Evolutionary conservation across 225 moss, liverwort and hornwort species (phyloP), one percentile per base, ranked within the genome.

Genomic region (Sphagnum tenellum): DNA sequence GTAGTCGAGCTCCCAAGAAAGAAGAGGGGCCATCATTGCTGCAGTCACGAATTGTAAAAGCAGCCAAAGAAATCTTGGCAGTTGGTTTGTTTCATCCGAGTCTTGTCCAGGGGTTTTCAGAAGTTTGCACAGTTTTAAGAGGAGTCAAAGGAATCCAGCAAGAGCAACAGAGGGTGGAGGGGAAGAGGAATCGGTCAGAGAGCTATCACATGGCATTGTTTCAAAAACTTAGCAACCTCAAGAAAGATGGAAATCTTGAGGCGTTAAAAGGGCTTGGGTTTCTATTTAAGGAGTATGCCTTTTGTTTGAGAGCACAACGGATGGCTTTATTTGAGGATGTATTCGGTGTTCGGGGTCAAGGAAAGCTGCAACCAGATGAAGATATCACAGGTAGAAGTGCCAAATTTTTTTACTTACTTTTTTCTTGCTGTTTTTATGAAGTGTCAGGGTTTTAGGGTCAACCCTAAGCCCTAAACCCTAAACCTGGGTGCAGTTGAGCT

Each of bases 41-140:
- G 66, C 50, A 67, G 47, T 47, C 66, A 10, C 80, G 79, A 67
- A 50, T 93, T 57, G 79, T 73, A 46, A 73, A 61, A 66, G 86
- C 83, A 60, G 74, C 87, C 60, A 77, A 86, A 71, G 83, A 80
- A 56, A 80, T 93, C 49, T 14, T 98, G 57, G 78, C 72, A 12
- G 85, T 81, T 67, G 87, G 93, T 47, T 71, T 99, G 65, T 99
- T 99, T 73, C 89, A 99, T 80, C 57, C 80, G 56, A 75, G 82
- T 69, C 98, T 93, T 69, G 73, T 91, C 61, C 82, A 84, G 67
- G 89, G 86, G 11, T 93, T 81, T 78, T 81, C 78, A 52, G 86
- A 89, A 68, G 93, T 89, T 55, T 93, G 92, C 62, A 12, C 72
- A 3, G 76, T 77, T 9, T 61, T 96, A 7, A 80, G 82, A 69